A percentile compares a stretch with the other conserved stretches of the same genome.
phyloP scores from a whole-genome alignment of 139 green algal genomes.

The Pseudopediastrum boryanum region DNA sequence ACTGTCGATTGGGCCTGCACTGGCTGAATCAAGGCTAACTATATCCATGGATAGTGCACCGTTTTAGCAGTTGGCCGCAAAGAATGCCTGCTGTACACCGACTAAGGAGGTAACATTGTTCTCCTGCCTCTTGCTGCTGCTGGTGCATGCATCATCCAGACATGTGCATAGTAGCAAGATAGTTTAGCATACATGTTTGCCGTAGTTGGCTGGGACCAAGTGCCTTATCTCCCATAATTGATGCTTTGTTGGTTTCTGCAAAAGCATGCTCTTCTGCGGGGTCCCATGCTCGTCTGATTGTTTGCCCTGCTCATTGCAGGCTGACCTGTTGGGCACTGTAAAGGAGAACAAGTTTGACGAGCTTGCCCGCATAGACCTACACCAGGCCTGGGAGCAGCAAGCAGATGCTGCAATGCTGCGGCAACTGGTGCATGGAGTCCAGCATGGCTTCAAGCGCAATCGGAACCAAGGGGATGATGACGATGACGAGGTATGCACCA shows the following conservation, averaged over 20 bases:
- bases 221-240: no score
- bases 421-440: slow-evolving; percentile 27
- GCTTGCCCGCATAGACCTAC: background rate
- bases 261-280: background rate
- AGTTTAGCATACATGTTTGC: no score
- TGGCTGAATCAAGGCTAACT: no score
- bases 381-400: slow-evolving; percentile 11
- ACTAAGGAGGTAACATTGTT: no score
- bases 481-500: slow-evolving; percentile 15
- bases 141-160: no score
- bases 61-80: no score
- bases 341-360: slow-evolving; percentile 25
- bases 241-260: background rate
- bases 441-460: slow-evolving; percentile 32
- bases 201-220: no score
- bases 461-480: background rate
- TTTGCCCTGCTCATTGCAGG: slow-evolving; percentile 7
- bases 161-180: no score
- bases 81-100: no score
- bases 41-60: no score
- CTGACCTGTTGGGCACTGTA: slow-evolving; percentile 9
- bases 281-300: background rate
- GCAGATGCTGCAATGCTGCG: slow-evolving; percentile 5
- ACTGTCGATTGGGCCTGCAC: no score
- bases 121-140: no score